phyloP scores from a whole-genome alignment of 176 grass and related monocot species.

The Oryza punctata region DNA sequence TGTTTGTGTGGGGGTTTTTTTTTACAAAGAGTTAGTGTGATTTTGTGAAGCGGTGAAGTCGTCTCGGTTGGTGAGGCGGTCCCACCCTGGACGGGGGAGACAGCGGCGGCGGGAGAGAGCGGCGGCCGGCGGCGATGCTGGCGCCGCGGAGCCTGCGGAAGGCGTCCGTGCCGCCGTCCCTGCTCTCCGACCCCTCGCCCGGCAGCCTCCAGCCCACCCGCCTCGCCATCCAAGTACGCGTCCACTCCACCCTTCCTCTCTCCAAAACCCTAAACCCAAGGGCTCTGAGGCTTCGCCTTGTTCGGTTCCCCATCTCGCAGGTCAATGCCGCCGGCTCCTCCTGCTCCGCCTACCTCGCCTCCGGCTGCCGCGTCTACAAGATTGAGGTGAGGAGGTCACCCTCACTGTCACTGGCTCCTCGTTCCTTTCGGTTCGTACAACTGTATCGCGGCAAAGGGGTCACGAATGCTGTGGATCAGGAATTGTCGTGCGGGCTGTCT shows the following conservation, averaged over 20 bases:
- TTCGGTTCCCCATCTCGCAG: constrained; percentile 27
- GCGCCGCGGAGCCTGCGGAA: constrained; percentile 72
- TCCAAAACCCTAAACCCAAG: constrained; percentile 43
- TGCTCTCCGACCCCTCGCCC: constrained; percentile 69
- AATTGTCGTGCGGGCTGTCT: not conserved
- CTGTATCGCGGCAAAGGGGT: not conserved
- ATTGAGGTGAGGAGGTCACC: constrained; percentile 53
- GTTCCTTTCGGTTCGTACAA: not conserved
- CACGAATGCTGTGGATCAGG: not conserved
- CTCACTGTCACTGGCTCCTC: not conserved
- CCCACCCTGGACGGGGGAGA: not conserved
- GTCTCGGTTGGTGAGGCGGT: no score
- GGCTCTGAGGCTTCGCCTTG: not conserved
- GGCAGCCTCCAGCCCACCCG: constrained; percentile 77
- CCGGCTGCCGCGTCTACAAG: constrained; percentile 77
- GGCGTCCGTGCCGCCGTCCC: constrained; percentile 66
- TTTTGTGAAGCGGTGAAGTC: no score
- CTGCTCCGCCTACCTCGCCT: constrained; percentile 82
- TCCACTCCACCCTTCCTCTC: not conserved
- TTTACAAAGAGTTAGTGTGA: no score
- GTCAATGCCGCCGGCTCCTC: constrained; percentile 52
- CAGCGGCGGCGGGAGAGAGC: not conserved
- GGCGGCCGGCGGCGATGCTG: constrained; percentile 41
- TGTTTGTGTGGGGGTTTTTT: no score
- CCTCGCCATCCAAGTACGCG: constrained; percentile 68